phyloP scores from a whole-genome alignment of 768 basidiomycete species.

The Artomyces pyxidatus region DNA sequence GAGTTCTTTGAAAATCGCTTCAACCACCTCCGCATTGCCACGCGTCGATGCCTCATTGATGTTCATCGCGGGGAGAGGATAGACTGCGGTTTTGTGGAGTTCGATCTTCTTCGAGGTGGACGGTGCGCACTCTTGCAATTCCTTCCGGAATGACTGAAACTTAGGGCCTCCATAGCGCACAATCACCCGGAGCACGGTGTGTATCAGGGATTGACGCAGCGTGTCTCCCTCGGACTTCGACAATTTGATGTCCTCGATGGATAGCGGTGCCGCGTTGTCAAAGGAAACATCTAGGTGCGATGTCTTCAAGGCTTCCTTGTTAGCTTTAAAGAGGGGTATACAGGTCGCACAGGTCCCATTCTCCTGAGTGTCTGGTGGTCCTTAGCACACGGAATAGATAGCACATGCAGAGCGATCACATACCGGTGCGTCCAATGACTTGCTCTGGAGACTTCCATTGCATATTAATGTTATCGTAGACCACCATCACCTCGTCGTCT shows the following conservation, averaged over 20 bases:
- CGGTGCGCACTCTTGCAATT: conserved; percentile 16
- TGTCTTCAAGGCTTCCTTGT: conserved; percentile 19
- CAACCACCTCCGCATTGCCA: conserved; percentile 28
- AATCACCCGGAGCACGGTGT: conserved; percentile 25
- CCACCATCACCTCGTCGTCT: conserved; percentile 11
- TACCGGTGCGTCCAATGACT: conserved; percentile 24
- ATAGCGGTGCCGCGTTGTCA: conserved; percentile 18
- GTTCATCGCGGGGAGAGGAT: conserved; percentile 26
- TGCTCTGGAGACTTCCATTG: conserved; percentile 24
- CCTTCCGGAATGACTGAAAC: conserved; percentile 20
- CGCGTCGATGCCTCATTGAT: conserved; percentile 30
- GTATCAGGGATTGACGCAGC: conserved; percentile 6
- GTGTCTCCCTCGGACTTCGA: conserved; percentile 1
- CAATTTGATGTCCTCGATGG: conserved; percentile 22
- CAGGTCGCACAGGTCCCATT: conserved; percentile 32
- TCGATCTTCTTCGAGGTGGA: conserved; percentile 20
- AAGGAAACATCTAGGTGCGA: conserved; percentile 17
- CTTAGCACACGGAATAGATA: neutral
- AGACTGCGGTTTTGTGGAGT: conserved; percentile 21
- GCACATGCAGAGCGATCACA: neutral
- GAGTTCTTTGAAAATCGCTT: conserved; percentile 23
- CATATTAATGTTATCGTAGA: conserved; percentile 35
- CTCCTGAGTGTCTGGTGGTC: conserved; percentile 22
- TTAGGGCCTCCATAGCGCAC: conserved; percentile 23
- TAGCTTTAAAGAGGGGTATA: conserved; percentile 21